Evolutionary conservation across 208 protist genomes (phyloP), one percentile per base, ranked within the genome.

Genomic region (Crithidia expoeki): DNA sequence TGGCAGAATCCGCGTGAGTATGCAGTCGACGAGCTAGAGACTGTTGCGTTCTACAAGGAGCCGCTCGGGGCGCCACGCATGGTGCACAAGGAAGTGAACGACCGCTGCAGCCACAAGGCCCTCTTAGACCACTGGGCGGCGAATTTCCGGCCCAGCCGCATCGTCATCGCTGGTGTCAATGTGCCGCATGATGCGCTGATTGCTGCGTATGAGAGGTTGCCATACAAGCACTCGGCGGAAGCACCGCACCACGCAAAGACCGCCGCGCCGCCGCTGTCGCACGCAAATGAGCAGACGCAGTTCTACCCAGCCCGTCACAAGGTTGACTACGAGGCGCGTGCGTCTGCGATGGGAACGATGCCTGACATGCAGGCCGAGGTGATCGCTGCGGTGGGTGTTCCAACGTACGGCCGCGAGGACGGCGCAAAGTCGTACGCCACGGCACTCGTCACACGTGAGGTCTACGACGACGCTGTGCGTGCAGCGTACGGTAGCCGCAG

Each of bases 41-140:
- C 76, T 49, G 81, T 95, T n/a, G 87, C 90, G 33, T 95, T 95
- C 72, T 95, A 88, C 81, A 95, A 94, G 81, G 90, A 95, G 78
- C 90, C 90, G 1, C 88, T 95, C 34, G 90, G 88, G 4, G 68
- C 70, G 34, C 83, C 88, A 19, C 90, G 90, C 67, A 84, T 86
- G 75, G 88, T 95, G 63, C 85, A 84, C 19, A 73, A 58, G 49
- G 74, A 77, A 59, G 56, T 79, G 21, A 94, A 93, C 81, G 90
- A 95, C 76, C 81, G 80, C 71, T 92, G 86, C 78, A 90, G 69
- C 63, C 80, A 84, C 67, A 81, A 79, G 66, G 87, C 77, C 30
- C 84, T 95, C 50, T 70, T 95, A 9, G 83, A 92, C 12, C 87
- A 95, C 47, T 95, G 85, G 84, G 83, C 85, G 2, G 63, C 81